Evolutionary conservation across 2,329 filamentous ascomycete species (phyloP).

Genomic region (Arthroderma uncinatum): DNA sequence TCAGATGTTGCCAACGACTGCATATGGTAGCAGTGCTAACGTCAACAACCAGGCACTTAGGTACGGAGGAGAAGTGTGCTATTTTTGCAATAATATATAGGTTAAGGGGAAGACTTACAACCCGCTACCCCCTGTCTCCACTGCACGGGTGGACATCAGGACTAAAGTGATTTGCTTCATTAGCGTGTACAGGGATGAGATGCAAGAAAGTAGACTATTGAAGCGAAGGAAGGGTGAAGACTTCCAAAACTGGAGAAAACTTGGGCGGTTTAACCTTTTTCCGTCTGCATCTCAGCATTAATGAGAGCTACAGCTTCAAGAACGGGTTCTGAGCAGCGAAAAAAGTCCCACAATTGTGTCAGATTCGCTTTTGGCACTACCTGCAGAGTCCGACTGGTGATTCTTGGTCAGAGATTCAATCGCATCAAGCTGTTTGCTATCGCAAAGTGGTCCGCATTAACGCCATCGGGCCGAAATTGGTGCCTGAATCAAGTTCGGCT

Average conservation of each 20-base stretch:
- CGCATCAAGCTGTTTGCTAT: background rate
- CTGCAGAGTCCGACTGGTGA: background rate
- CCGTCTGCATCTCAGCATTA: background rate
- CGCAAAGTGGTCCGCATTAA: background rate
- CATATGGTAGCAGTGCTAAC: background rate
- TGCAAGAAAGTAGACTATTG: constrained; percentile 2
- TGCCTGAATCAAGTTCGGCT: constrained; percentile 2
- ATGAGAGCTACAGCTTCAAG: background rate
- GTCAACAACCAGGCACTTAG: no score
- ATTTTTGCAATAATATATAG: background rate
- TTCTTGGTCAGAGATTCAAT: background rate
- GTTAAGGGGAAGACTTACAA: background rate
- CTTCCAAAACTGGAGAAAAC: background rate
- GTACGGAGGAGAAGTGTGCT: background rate
- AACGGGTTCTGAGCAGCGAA: background rate
- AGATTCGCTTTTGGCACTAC: background rate
- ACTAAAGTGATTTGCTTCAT: background rate
- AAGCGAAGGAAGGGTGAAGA: background rate
- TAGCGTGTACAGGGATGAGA: background rate
- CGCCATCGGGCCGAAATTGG: constrained; percentile 4
- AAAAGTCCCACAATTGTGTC: background rate
- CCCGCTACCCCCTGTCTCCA: background rate
- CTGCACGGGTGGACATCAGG: background rate
- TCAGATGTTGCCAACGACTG: background rate
- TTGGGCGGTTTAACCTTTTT: background rate